Base-by-base conservation (phyloP, 2,329 filamentous ascomycete genomes). In the Graphilbum sp. region DNA sequence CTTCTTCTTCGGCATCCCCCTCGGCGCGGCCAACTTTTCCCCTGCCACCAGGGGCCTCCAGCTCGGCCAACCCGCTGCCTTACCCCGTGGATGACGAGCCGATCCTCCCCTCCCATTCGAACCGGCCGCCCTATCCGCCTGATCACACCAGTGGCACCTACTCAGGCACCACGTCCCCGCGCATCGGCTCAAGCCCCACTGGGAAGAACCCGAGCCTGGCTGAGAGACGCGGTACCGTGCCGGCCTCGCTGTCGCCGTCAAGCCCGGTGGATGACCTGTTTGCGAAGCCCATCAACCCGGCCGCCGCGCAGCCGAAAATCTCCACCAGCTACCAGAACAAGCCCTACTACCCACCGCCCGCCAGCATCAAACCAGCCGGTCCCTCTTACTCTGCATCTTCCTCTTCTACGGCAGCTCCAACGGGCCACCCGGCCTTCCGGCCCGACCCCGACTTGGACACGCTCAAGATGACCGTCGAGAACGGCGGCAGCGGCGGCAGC, bases 161-260 rank as follows among this genome's bases (percentile, higher is more conserved):
- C 27, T 54, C 51, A 34, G 16, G 17, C 48, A 66, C 71, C 41
- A 64, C 58, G 2, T 61, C 60, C 11, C 62, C 67, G 46, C 68
- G 74, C 35, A 60, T 79, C 49, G 67, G 69, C 43, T 62, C 64
- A 47, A 64, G 64, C 43, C 62, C 71, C 21, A 54, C 62, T 47
- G 31, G 35, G 50, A 64, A 67, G 54, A 71, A 68, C 53, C 64
- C 67, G 12, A 73, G 73, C 35, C 64, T 94, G 42, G 85, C 84
- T 16, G 85, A 94, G 61, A 69, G 87, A 47, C 72, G 87, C 50
- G 83, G 82, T 19, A 78, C 79, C n/a, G 76, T 69, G 8, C 83
- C 85, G 19, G 87, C 84, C 52, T 80, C 85, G 35, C 65, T 94
- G 36, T 80, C 85, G 41, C 87, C 86, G 1, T 76, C 80, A 16